phyloP scores from a whole-genome alignment of 1,284 basidiomycete species.

The Fereydounia khargensis region DNA sequence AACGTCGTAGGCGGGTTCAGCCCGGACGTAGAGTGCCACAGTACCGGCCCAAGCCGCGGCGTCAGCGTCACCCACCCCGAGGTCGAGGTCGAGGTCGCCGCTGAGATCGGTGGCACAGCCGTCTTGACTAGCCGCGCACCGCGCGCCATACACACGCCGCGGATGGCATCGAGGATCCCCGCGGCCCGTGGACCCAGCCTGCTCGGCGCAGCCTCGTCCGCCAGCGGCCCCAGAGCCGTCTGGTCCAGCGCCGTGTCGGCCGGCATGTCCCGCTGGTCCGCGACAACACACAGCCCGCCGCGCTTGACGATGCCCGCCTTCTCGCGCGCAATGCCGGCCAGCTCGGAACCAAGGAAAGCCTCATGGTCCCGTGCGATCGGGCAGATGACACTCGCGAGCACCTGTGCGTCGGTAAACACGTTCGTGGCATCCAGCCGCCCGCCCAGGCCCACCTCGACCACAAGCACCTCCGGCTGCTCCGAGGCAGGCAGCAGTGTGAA shows the following conservation, averaged over 20 bases:
- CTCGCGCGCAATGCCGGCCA: slow-evolving; percentile 73
- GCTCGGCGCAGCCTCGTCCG: slow-evolving; percentile 24
- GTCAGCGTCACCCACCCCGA: slow-evolving; percentile 7
- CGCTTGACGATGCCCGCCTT: slow-evolving; percentile 79
- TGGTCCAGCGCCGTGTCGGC: slow-evolving; percentile 9
- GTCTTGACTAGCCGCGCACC: slow-evolving; percentile 32
- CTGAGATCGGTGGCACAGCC: slow-evolving; percentile 30
- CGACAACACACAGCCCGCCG: slow-evolving; percentile 71
- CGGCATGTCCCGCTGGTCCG: slow-evolving; percentile 53
- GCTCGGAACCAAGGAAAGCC: slow-evolving; percentile 75
- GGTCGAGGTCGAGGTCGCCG: no score
- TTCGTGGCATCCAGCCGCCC: slow-evolving; percentile 92
- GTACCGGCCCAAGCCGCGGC: slow-evolving; percentile 16
- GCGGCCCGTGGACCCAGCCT: slow-evolving; percentile 21
- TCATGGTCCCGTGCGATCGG: slow-evolving; percentile 91
- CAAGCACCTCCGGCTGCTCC: slow-evolving; percentile 69
- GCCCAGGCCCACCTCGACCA: slow-evolving; percentile 94
- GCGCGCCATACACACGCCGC: slow-evolving; percentile 20
- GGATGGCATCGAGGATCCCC: slow-evolving; percentile 31
- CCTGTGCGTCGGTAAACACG: slow-evolving; percentile 67
- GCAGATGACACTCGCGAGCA: slow-evolving; percentile 75
- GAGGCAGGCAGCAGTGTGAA: slow-evolving; percentile 51
- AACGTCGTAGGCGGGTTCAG: slow-evolving; percentile 32
- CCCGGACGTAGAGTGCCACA: slow-evolving; percentile 26
- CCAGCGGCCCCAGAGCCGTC: slow-evolving; percentile 19